Evolutionary conservation across 345 rosid species (phyloP).

Genomic region (Raphanus raphanistrum): DNA sequence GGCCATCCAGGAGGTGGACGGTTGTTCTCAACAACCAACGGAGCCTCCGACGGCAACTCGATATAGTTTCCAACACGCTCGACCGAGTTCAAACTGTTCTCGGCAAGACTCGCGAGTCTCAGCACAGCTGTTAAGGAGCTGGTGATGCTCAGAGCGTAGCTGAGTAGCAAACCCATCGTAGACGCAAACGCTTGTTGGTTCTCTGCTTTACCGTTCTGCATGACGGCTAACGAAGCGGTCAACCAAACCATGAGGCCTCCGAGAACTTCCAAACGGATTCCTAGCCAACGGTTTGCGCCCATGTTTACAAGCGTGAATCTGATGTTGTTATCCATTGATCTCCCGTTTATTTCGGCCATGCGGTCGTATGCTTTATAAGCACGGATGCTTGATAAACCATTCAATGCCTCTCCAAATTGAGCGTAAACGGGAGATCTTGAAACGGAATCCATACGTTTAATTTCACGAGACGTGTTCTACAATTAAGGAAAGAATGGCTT

Average conservation of each 20-base stretch:
- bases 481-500: slow-evolving; percentile 14
- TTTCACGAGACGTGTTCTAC: slow-evolving; percentile 94
- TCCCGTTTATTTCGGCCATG: slow-evolving; percentile 92
- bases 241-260: slow-evolving; percentile 99
- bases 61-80: slow-evolving; percentile 92
- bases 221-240: slow-evolving; percentile 94
- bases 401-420: slow-evolving; percentile 96
- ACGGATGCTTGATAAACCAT: slow-evolving; percentile 91
- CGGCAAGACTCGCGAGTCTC: slow-evolving; percentile 97
- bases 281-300: slow-evolving; percentile 96
- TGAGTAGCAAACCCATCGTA: slow-evolving; percentile 96
- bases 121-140: slow-evolving; percentile 78
- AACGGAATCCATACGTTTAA: slow-evolving; percentile 92
- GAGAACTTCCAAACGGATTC: slow-evolving; percentile 77
- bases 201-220: slow-evolving; percentile 91
- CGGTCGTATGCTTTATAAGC: slow-evolving; percentile 97
- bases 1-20: slow-evolving; percentile 99
- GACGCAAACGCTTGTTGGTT: slow-evolving; percentile 90
- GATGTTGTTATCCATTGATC: slow-evolving; percentile 90
- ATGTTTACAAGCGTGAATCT: slow-evolving; percentile 88
- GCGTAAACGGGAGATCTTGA: slow-evolving; percentile 97
- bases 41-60: slow-evolving; percentile 91
- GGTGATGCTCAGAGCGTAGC: slow-evolving; percentile 92
- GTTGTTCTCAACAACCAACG: slow-evolving; percentile 64
- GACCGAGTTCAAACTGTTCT: slow-evolving; percentile 92